Base-by-base conservation (phyloP, 2,329 filamentous ascomycete genomes). In the Aspergillus terreus region DNA sequence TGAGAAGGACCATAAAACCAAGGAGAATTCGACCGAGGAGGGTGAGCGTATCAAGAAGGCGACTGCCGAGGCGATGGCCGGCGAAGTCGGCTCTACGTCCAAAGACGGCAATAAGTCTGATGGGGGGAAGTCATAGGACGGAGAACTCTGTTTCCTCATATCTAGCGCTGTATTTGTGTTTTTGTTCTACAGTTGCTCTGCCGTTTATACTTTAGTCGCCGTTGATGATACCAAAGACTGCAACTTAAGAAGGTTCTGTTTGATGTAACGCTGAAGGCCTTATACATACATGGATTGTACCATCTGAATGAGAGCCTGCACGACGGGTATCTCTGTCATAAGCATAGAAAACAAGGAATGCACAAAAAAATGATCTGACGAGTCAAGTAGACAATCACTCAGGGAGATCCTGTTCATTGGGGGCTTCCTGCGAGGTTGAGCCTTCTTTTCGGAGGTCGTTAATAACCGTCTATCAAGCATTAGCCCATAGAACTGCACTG, bases 1-100 rank as follows among this genome's bases (percentile, higher is more conserved):
- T 60, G 94, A 99, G 71, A 87, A 87, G 61, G 89, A 92, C 48
- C 72, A 77, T 14, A 94, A 91, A 73, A 79, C 81, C 44, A 85
- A 85, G 67, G 83, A 85, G 44, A 76, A 77, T 50, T 70, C 78
- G 7, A 45, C 53, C 47, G 79, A 80, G 40, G 75, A 74, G 64
- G 75, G 79, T 25, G 86, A 84, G 63, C 80, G 79, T 63, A 69
- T 85, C 63, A 87, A 85, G 76, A 81, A 85, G 68, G 84, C 82
- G 1, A 83, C 86, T 4, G 67, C 69, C 6, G 76, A 77, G 53
- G 74, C 75, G 4, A 74, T 72, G 65, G 65, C 73, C 17, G 73
- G 73, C 15, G 71, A 71, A 36, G 69, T 73, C 47, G 66, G 62
- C 25, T 58, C 62, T 17, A 47, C 46, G 27, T 60, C 65, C 6